A percentile compares a stretch with the other conserved stretches of the same genome.
Evolutionary conservation across 2,329 filamentous ascomycete genomes (phyloP).

Genomic region (Diplodia scrobiculata): DNA sequence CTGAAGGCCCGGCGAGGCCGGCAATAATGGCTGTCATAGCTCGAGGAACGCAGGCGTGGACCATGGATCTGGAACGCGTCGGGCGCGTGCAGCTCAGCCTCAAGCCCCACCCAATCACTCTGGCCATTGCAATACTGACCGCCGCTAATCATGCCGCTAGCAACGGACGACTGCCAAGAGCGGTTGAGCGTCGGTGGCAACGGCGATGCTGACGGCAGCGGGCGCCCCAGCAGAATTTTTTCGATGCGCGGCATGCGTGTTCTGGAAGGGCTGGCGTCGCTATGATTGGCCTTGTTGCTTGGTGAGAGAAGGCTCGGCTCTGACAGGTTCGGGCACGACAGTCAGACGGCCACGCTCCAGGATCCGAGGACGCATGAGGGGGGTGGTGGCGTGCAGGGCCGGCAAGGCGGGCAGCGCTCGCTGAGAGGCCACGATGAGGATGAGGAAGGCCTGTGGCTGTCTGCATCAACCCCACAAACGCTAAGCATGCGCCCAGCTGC

Average conservation of each 20-base stretch:
- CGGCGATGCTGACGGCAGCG: neutral
- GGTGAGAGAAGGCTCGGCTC: neutral
- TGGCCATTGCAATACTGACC: neutral
- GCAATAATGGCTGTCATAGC: neutral
- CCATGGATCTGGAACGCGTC: slow-evolving; percentile 19
- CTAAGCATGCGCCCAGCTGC: slow-evolving; percentile 2
- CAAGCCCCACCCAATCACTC: neutral
- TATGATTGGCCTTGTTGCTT: slow-evolving; percentile 8
- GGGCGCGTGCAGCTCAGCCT: slow-evolving; percentile 2
- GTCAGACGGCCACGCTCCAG: neutral
- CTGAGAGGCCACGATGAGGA: neutral
- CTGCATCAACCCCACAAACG: slow-evolving; percentile 4
- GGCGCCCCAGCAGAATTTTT: neutral
- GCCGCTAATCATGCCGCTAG: neutral
- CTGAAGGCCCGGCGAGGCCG: neutral
- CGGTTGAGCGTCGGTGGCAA: neutral
- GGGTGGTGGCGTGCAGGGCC: neutral
- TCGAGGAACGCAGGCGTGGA: neutral
- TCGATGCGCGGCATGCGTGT: neutral
- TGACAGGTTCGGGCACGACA: neutral
- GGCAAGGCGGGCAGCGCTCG: neutral
- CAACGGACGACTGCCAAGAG: neutral
- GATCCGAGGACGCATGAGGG: neutral
- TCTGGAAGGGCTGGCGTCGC: slow-evolving; percentile 5
- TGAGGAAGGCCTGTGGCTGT: neutral